Base-by-base conservation (phyloP, 495 filamentous ascomycete genomes). In the Penicillium psychrofluorescens region DNA sequence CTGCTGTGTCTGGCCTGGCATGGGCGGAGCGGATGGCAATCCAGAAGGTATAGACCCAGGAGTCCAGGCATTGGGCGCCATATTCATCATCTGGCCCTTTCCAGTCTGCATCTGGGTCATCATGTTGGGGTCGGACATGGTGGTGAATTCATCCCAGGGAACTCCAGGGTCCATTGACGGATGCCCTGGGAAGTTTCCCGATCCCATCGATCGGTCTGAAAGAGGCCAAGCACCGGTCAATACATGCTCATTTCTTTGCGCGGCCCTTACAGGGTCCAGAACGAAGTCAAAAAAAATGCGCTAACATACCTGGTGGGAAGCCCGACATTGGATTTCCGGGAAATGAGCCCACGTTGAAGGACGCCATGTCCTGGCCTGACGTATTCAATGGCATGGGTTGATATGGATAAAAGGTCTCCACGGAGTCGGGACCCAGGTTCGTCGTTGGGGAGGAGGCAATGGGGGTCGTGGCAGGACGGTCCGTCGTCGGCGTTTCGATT, bases 351-450 rank as follows among this genome's bases (percentile, higher is more conserved):
- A 64, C 41, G 14, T 53, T 60, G 32, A 64, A 68, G 1, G 57
- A 45, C n/a, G 63, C 12, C 39, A 68, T 66, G 11, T 73, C 71
- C 29, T 54, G 67, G 32, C 47, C 56, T 1, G 71, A 54, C 8
- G 57, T 43, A 29, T 51, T 61, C 45, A 72, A 54, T 8, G 68
- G 54, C 13, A 73, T 62, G 34, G 64, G 54, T 29, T 56, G 54
- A 41, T 71, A 75, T 15, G 62, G 59, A 42, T 70, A 72, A 41
- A 64, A 74, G 1, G 70, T 50, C 29, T 70, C 70, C 4, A 62
- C 36, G 28, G 64, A 55, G 10, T 72, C 68, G 2, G 49, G 29
- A 15, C 52, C 51, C 42, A 61, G 13, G 27, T 46, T 55, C 8
- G 59, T 53, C 5, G 69, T 53, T 4, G 69, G 66, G 10, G 74